A percentile compares a stretch with the other conserved stretches of the same genome.
phyloP scores from a whole-genome alignment of 2,329 filamentous ascomycete genomes.

The Epichloe scottii region DNA sequence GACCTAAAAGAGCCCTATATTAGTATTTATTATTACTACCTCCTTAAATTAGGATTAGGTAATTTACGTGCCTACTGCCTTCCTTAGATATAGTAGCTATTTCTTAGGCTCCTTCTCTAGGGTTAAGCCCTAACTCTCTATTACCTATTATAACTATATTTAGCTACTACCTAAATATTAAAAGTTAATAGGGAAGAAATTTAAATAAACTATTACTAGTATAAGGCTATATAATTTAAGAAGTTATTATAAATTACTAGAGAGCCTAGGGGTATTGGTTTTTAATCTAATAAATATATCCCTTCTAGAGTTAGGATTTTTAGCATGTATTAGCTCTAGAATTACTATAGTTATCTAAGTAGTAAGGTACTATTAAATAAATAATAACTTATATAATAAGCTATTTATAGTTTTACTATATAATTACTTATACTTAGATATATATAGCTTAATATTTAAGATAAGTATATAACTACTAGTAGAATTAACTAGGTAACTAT shows the following conservation, averaged over 20 bases:
- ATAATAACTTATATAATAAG: no score
- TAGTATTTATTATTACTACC: not conserved
- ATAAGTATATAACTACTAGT: no score
- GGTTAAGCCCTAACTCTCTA: not conserved
- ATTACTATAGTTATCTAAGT: no score
- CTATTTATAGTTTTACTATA: not conserved
- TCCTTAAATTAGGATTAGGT: not conserved
- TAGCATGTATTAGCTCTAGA: no score
- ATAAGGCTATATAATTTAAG: not conserved
- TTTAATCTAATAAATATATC: no score
- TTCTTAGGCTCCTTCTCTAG: not conserved
- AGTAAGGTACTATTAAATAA: no score
- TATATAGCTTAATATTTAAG: not conserved
- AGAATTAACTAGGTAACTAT: no score
- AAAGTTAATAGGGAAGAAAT: not conserved
- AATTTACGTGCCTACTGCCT: not conserved
- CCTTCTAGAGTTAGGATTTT: no score
- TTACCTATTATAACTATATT: not conserved
- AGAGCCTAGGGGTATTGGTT: no score
- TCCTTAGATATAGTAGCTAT: not conserved
- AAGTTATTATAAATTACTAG: not conserved
- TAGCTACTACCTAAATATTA: not conserved
- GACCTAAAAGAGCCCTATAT: constrained; percentile 15
- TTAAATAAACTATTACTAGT: not conserved
- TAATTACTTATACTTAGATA: not conserved